Conservation (phyloP, 2,329 filamentous ascomycete genomes). For the Lojkania enalia region DNA sequence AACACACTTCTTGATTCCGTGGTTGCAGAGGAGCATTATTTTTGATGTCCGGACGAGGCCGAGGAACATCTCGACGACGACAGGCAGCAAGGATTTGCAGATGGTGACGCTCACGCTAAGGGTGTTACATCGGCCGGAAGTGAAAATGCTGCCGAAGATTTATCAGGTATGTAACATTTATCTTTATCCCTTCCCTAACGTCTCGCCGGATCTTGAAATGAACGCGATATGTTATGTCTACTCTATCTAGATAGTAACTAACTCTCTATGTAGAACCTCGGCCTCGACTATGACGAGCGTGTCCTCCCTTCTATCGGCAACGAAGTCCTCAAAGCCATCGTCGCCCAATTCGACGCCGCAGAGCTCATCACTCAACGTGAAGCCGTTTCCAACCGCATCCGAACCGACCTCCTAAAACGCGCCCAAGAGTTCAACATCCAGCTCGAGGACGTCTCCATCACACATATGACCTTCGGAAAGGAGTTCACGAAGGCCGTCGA, state of each 20-base stretch:
- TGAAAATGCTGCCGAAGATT: conserved; percentile 91
- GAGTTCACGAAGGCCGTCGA: conserved; percentile 99
- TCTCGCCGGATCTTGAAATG: not conserved
- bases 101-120: conserved; percentile 98
- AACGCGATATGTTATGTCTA: too few species aligned
- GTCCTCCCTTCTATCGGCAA: conserved; percentile 59
- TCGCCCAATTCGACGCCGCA: conserved; percentile 58
- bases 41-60: conserved; percentile 98
- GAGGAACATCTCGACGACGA: conserved; percentile 95
- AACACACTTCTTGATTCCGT: conserved; percentile 94
- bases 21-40: conserved; percentile 91
- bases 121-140: conserved; percentile 92
- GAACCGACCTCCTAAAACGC: conserved; percentile 85
- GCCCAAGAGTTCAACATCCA: conserved; percentile 98
- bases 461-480: conserved; percentile 99
- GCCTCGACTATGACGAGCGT: conserved; percentile 89
- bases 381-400: conserved; percentile 93
- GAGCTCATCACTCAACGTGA: conserved; percentile 95
- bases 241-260: not conserved
- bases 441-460: conserved; percentile 98
- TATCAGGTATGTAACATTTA: conserved; percentile 74
- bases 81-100: conserved; percentile 97
- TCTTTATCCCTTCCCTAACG: not conserved
- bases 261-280: conserved; percentile 72
- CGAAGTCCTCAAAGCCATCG: conserved; percentile 59